These are phyloP conservation scores for Calonectria crousiana DNA, from an alignment of 2,329 filamentous ascomycete genomes.

Conservation along the genomic window DNA sequence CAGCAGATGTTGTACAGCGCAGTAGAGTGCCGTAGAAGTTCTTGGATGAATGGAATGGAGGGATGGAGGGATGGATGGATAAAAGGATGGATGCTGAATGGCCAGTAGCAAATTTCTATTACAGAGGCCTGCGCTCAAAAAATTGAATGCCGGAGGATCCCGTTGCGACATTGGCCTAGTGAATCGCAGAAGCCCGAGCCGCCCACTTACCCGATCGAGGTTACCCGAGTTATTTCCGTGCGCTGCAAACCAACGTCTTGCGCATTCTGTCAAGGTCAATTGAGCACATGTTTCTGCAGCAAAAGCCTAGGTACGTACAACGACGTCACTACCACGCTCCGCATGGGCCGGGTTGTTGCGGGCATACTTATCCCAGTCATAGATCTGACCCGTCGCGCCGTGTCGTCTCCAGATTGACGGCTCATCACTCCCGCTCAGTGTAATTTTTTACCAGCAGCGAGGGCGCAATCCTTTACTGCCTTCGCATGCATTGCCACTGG, in stretches of 20 bases:
- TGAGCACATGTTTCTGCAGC: slow-evolving; percentile 1
- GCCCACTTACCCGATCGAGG: slow-evolving; percentile 5
- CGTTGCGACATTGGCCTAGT: slow-evolving; percentile 23
- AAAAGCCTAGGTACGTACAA: slow-evolving; percentile 1
- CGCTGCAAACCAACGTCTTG: background rate
- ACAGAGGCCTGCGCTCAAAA: slow-evolving; percentile 13
- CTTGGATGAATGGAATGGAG: background rate
- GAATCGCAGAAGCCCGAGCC: slow-evolving; percentile 15
- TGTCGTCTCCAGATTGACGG: slow-evolving; percentile 27
- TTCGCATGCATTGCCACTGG: slow-evolving; percentile 17
- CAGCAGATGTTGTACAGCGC: background rate
- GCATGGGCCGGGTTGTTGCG: slow-evolving; percentile 24
- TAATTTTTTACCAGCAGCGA: background rate
- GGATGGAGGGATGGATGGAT: background rate
- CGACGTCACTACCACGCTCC: slow-evolving; percentile 45
- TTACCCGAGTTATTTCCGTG: slow-evolving; percentile 27
- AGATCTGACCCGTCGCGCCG: background rate
- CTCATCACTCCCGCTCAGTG: slow-evolving; percentile 29
- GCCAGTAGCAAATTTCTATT: slow-evolving; percentile 21
- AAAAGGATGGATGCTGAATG: slow-evolving; percentile 16
- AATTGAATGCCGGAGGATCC: slow-evolving; percentile 23
- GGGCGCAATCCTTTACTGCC: slow-evolving; percentile 1
- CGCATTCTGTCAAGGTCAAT: background rate
- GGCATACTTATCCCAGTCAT: slow-evolving; percentile 30
- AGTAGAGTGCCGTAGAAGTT: background rate